Conservation (phyloP, 352 stramenopile genomes). For the Hyaloperonospora brassicae region DNA sequence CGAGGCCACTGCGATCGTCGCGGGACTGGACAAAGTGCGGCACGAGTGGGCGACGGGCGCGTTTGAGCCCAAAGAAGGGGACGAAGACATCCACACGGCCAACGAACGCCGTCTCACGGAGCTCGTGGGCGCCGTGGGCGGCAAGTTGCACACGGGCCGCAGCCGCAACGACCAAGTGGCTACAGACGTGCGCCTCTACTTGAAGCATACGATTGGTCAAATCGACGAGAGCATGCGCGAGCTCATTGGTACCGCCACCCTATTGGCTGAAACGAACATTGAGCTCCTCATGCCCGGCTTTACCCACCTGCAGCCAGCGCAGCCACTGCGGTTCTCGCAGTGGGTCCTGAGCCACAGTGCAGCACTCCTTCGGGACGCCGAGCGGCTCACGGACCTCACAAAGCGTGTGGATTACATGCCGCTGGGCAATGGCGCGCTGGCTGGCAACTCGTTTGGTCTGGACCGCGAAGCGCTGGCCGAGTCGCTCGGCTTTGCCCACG, state of each 20-base stretch:
- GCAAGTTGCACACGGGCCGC: conserved; percentile 95
- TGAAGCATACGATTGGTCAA: conserved; percentile 65
- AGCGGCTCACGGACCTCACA: conserved; percentile 90
- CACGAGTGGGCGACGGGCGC: conserved; percentile 28
- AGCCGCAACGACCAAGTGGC: conserved; percentile 98
- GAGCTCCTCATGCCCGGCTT: conserved; percentile 98
- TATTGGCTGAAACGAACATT: conserved; percentile 88
- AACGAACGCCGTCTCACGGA: conserved; percentile 98
- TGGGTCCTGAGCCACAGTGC: conserved; percentile 96
- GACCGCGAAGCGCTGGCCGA: conserved; percentile 91
- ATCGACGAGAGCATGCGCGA: conserved; percentile 83
- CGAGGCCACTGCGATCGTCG: conserved; percentile 54
- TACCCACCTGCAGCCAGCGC: conserved; percentile 97
- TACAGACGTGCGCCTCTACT: conserved; percentile 95
- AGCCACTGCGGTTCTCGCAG: conserved; percentile 97
- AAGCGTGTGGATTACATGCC: conserved; percentile 94
- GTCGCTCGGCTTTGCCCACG: conserved; percentile 90
- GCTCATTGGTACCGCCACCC: conserved; percentile 83
- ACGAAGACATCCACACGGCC: conserved; percentile 99
- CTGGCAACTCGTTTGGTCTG: conserved; percentile 96
- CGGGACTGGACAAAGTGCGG: conserved; percentile 24
- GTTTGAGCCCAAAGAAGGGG: conserved; percentile 88
- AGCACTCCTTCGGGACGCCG: conserved; percentile 89
- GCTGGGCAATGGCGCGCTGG: conserved; percentile 94
- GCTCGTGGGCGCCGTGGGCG: conserved; percentile 92